Conservation (phyloP, 768 basidiomycete genomes). For the Pholiota conissans region DNA sequence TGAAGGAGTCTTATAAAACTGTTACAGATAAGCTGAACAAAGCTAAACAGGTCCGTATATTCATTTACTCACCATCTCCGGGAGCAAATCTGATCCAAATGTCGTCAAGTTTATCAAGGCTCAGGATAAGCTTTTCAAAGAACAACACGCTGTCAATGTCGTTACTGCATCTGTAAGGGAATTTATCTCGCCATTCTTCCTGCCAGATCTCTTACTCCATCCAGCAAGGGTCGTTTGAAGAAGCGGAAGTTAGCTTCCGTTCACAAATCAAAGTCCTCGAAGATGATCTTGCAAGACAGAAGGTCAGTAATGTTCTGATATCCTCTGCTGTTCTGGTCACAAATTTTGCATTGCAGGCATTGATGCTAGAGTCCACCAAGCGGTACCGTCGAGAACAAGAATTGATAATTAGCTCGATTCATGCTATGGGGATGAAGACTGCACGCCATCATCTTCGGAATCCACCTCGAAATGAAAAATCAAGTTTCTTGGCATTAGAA, state of each 20-base stretch:
- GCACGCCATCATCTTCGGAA: slow-evolving; percentile 60
- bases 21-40: slow-evolving; percentile 76
- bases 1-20: slow-evolving; percentile 73
- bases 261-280: slow-evolving; percentile 65
- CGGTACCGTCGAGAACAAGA: slow-evolving; percentile 78
- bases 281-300: slow-evolving; percentile 61
- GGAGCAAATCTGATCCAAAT: background rate
- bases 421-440: slow-evolving; percentile 65
- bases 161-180: slow-evolving; percentile 44
- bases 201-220: background rate
- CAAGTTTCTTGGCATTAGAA: slow-evolving; percentile 72
- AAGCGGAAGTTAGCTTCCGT: slow-evolving; percentile 66
- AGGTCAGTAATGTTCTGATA: slow-evolving; percentile 33
- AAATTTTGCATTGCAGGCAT: slow-evolving; percentile 32
- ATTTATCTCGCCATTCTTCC: background rate
- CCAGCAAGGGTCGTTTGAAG: slow-evolving; percentile 59
- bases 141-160: slow-evolving; percentile 65
- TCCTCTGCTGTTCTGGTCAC: background rate
- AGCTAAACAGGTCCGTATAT: slow-evolving; percentile 61
- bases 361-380: slow-evolving; percentile 52
- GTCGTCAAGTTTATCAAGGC: slow-evolving; percentile 79
- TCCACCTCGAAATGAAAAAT: slow-evolving; percentile 48
- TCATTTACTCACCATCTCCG: background rate
- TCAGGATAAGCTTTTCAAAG: slow-evolving; percentile 87
- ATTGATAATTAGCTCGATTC: slow-evolving; percentile 77